These are phyloP conservation scores for Hymenochaete sp. DNA, from an alignment of 1,284 basidiomycete species.

Conservation along the genomic window DNA sequence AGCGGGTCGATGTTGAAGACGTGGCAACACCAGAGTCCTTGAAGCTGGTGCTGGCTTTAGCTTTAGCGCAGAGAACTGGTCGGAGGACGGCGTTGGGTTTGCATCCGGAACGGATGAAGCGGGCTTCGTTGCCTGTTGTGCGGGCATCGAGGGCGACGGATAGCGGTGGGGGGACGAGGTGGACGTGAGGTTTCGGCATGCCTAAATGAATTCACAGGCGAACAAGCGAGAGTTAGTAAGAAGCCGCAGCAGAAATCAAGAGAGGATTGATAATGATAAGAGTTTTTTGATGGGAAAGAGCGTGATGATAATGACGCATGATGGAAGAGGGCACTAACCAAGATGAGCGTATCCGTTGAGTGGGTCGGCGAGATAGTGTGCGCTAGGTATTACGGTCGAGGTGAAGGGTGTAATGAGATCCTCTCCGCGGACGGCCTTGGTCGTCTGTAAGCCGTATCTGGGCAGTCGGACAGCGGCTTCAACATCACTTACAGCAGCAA, in stretches of 20 bases:
- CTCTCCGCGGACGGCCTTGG: conserved; percentile 38
- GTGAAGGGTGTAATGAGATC: conserved; percentile 49
- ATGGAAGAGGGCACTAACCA: conserved; percentile 24
- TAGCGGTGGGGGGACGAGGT: conserved; percentile 72
- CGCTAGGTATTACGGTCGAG: conserved; percentile 50
- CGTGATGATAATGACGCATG: neutral
- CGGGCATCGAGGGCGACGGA: conserved; percentile 79
- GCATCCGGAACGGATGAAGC: conserved; percentile 81
- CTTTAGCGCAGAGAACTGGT: conserved; percentile 53
- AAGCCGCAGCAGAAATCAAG: neutral
- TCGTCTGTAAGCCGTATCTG: conserved; percentile 40
- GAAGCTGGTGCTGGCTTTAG: no score
- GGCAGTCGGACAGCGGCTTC: conserved; percentile 35
- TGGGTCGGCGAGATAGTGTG: conserved; percentile 54
- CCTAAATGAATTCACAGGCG: no score
- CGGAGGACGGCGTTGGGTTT: conserved; percentile 83
- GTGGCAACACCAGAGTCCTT: no score
- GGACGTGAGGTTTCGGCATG: conserved; percentile 72
- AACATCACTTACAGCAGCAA: conserved; percentile 17
- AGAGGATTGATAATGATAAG: no score
- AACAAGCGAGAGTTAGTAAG: neutral
- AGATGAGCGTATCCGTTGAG: conserved; percentile 64
- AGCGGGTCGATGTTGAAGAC: no score
- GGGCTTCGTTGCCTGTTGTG: conserved; percentile 62
- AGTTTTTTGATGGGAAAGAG: conserved; percentile 5